These are phyloP conservation scores for Thoreauomyces humboldtii DNA, from an alignment of 192 early-diverging fungal species.

Conservation along the genomic window DNA sequence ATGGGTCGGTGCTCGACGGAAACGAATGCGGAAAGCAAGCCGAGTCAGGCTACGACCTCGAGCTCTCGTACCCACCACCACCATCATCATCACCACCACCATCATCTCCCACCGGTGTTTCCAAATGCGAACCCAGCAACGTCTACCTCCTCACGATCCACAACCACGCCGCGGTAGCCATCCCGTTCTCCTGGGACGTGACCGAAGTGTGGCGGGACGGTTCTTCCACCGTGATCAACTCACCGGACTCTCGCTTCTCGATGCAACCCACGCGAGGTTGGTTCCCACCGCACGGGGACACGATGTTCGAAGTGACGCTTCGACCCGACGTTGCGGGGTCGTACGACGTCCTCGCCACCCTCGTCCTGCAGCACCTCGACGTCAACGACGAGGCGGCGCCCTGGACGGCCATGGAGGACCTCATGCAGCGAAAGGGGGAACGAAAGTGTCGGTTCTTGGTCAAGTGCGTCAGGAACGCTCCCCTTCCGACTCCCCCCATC, in stretches of 20 bases:
- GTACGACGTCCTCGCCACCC: neutral
- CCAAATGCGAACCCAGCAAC: too few species aligned
- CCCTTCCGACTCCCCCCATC: neutral
- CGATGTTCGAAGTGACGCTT: neutral
- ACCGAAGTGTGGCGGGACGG: slow-evolving; percentile 5
- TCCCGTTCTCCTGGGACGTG: neutral
- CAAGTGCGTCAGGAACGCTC: neutral
- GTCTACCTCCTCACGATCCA: neutral
- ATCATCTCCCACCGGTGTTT: too few species aligned
- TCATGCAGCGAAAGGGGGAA: neutral
- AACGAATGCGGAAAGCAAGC: neutral
- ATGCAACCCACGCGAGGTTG: neutral
- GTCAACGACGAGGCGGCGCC: neutral
- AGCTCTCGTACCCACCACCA: neutral
- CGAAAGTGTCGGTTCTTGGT: neutral
- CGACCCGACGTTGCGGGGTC: neutral
- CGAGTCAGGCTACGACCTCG: slow-evolving; percentile 1
- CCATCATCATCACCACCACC: too few species aligned
- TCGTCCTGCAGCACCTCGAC: neutral
- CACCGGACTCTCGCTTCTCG: neutral
- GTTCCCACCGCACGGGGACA: slow-evolving; percentile 1
- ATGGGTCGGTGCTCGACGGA: neutral
- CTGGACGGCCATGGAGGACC: neutral
- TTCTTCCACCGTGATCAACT: neutral
- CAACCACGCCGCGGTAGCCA: neutral